Base-by-base conservation (phyloP, 2,329 filamentous ascomycete species). In the Cladosporium cucumerinum region DNA sequence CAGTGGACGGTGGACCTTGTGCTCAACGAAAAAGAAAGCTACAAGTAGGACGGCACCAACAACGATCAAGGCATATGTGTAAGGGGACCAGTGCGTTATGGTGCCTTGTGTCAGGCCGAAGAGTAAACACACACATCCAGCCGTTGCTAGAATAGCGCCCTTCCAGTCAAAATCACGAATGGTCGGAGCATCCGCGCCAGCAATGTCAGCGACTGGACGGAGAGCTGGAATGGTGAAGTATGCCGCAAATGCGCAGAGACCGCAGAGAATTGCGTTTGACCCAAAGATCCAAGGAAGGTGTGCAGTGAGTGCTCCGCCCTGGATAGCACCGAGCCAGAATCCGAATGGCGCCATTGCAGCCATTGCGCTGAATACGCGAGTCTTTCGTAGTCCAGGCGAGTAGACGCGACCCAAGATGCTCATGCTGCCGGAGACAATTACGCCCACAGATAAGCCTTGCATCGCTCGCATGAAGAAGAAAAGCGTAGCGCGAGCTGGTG, bases 201-300 rank as follows among this genome's bases (percentile, higher is more conserved):
- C 71, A 63, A 26, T 68, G 67, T 70, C 77, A 61, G 58, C 69
- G 36, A 63, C 74, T 49, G 76, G 76, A 3, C 70, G 72, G 12
- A 81, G 69, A 18, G 75, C 65, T 1, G 80, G 80, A 21, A 82
- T 78, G 1, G 77, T 75, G 43, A 77, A 71, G 60, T 74, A 78
- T 0, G 79, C 79, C 0, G 77, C 79, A 0, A 76, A 49, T 2
- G 73, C 71, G 63, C 77, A 77, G 0, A 80, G 64, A 0, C 68
- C 76, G 16, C 66, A 78, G 52, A 81, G 74, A 8, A 81, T 75
- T 0, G 80, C 76, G 21, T 78, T 81, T 46, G 74, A 75, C 21
- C 79, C 80, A 63, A 81, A 81, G 49, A 82, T 78, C 80, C 79
- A 81, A 0, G 72, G 69, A 3, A 81, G 74, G 60, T 77, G 74